phyloP scores from a whole-genome alignment of 805 yeast genomes.

The Kuraishia hungarica region DNA sequence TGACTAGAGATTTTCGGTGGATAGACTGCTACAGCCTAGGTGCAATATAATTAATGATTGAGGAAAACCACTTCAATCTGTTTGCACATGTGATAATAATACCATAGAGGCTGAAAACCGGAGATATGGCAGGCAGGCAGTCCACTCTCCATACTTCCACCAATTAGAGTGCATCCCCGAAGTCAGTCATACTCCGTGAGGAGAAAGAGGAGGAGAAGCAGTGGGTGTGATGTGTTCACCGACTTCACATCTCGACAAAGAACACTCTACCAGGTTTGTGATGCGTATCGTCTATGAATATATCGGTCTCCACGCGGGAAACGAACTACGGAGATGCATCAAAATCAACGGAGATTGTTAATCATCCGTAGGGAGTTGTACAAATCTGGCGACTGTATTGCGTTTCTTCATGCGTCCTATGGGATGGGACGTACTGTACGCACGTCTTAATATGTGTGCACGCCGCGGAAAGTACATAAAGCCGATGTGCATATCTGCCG shows the following conservation, averaged over 20 bases:
- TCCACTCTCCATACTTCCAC: too few relatives aligned
- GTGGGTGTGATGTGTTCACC: too few relatives aligned
- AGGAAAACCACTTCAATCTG: too few relatives aligned
- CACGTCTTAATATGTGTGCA: neutral
- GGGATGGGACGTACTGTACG: neutral
- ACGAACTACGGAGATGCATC: neutral
- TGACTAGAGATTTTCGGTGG: too few relatives aligned
- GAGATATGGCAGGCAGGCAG: neutral
- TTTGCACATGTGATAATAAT: neutral
- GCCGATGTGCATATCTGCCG: neutral
- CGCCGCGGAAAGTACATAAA: neutral
- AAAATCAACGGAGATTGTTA: neutral
- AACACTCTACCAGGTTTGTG: neutral
- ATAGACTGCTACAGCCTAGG: too few relatives aligned
- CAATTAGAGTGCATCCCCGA: too few relatives aligned
- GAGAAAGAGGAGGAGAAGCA: neutral
- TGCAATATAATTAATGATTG: too few relatives aligned
- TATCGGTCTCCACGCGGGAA: neutral
- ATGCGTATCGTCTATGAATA: neutral
- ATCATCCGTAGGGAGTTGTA: neutral
- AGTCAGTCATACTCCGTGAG: too few relatives aligned
- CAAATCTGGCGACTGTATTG: neutral
- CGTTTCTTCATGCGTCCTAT: neutral
- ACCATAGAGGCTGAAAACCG: neutral
- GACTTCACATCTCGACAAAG: too few relatives aligned